Conservation (phyloP, 2,329 filamentous ascomycete genomes). For the Blastomyces parvus region DNA sequence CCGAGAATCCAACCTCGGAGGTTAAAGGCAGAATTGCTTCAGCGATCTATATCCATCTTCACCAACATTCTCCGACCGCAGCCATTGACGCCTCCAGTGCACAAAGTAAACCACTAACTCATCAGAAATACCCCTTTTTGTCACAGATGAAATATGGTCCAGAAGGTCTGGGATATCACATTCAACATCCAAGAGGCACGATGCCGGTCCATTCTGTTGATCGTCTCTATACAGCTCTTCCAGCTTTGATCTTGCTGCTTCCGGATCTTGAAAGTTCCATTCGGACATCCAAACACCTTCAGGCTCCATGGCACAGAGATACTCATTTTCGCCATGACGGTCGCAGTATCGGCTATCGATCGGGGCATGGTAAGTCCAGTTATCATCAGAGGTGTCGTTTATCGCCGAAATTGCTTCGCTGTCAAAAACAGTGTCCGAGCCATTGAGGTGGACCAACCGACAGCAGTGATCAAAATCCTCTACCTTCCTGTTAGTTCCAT, state of each 20-base stretch:
- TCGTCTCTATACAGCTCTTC: neutral
- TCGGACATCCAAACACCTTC: neutral
- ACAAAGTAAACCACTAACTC: neutral
- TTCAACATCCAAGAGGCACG: neutral
- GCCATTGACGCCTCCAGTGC: neutral
- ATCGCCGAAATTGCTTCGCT: neutral
- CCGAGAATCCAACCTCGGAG: neutral
- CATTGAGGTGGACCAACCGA: neutral
- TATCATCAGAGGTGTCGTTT: neutral
- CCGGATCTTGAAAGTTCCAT: constrained; percentile 1
- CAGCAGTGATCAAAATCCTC: neutral
- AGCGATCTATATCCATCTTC: neutral
- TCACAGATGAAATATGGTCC: neutral
- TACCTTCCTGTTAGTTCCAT: neutral
- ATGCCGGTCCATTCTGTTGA: neutral
- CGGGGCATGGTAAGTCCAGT: neutral
- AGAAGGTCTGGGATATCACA: neutral
- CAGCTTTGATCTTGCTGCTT: constrained; percentile 3
- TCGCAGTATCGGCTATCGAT: neutral
- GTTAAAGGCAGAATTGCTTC: neutral
- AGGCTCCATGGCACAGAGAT: constrained; percentile 1
- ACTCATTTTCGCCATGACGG: neutral
- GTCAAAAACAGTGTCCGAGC: neutral
- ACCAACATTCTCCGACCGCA: neutral
- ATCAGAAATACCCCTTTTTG: constrained; percentile 1